Conservation (phyloP, 75 land plant species). For the Picea glauca region DNA sequence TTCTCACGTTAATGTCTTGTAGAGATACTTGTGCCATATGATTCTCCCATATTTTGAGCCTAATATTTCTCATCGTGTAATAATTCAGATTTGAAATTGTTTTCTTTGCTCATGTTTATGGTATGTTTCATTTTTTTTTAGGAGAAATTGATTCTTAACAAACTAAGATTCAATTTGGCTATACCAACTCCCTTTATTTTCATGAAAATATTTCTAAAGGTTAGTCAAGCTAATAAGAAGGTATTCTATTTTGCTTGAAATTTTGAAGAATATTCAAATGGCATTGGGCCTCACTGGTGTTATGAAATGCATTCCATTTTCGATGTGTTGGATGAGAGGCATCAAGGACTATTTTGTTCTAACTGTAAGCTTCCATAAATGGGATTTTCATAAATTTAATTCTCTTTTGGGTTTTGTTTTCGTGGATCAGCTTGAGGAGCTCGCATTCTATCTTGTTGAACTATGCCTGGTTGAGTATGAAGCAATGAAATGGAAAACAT, state of each 20-base stretch:
- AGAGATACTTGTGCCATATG: background rate
- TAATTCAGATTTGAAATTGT: background rate
- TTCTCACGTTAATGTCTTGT: background rate
- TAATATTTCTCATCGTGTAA: background rate
- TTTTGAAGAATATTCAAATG: background rate
- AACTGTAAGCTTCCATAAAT: no score
- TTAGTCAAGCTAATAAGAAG: constrained; percentile 65
- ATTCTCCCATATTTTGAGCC: background rate
- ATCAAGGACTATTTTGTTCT: no score
- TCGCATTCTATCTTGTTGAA: constrained; percentile 81
- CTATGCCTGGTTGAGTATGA: constrained; percentile 78
- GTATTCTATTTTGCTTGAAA: constrained; percentile 11
- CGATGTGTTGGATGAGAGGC: no score
- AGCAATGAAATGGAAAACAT: constrained; percentile 59
- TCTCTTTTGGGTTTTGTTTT: no score
- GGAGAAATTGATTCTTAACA: constrained; percentile 72
- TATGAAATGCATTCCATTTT: no score
- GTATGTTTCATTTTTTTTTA: constrained; percentile 18
- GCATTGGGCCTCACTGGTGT: no score
- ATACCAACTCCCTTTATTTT: constrained; percentile 86
- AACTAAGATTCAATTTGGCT: constrained; percentile 61
- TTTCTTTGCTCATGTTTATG: background rate
- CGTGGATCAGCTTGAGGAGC: constrained; percentile 54
- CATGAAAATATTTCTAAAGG: constrained; percentile 79
- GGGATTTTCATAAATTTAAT: no score